phyloP scores from a whole-genome alignment of 106 monocot species.

The Dendrobium catenatum region DNA sequence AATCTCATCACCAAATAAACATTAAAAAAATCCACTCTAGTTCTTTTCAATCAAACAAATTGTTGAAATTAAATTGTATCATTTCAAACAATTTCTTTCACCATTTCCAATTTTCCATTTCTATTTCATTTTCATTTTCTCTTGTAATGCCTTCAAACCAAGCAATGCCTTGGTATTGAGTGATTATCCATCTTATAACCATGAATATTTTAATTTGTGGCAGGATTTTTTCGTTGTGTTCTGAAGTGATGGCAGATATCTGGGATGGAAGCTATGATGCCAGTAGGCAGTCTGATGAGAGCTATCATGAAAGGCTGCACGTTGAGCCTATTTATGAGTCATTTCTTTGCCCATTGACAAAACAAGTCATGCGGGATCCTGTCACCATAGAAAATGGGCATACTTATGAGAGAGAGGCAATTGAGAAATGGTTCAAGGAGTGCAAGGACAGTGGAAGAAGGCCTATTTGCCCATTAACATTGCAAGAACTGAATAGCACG shows the following conservation, averaged over 20 bases:
- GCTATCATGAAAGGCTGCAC: slow-evolving; percentile 41
- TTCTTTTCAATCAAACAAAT: too few species aligned
- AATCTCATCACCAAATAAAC: too few species aligned
- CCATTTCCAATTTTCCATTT: too few species aligned
- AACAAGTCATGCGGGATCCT: slow-evolving; percentile 76
- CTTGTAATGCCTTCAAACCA: neutral
- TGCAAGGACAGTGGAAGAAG: slow-evolving; percentile 48
- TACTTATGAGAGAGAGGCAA: slow-evolving; percentile 80
- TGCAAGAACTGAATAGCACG: slow-evolving; percentile 45
- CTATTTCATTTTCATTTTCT: neutral
- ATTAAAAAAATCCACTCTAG: too few species aligned
- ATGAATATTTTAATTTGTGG: neutral
- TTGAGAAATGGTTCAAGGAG: slow-evolving; percentile 88
- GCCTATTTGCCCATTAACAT: slow-evolving; percentile 60
- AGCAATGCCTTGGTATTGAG: neutral
- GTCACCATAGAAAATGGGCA: slow-evolving; percentile 70
- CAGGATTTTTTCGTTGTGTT: neutral
- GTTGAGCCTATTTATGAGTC: slow-evolving; percentile 77
- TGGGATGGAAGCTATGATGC: slow-evolving; percentile 34
- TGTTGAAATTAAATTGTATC: too few species aligned
- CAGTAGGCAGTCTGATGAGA: slow-evolving; percentile 43
- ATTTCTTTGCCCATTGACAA: slow-evolving; percentile 83
- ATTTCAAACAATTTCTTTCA: too few species aligned
- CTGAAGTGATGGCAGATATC: slow-evolving; percentile 43
- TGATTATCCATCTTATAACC: neutral